These are phyloP conservation scores for Cyberlindnera misumaiensis DNA, from an alignment of 805 yeast genomes.

Conservation along the genomic window DNA sequence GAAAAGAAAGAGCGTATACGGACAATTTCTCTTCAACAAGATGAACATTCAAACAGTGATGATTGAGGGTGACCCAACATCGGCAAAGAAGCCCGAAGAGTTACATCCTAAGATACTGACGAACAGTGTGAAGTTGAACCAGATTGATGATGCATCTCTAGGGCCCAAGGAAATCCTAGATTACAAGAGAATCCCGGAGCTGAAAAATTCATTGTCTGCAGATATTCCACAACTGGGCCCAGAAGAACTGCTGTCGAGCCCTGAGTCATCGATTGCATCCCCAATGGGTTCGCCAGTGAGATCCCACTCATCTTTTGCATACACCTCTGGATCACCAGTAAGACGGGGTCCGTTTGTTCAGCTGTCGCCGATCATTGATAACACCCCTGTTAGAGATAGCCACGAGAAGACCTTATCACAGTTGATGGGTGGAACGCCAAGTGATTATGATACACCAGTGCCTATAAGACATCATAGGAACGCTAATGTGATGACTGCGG, in stretches of 20 bases:
- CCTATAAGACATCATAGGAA: conserved; percentile 11
- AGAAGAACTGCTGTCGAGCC: not conserved
- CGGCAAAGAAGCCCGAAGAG: conserved; percentile 19
- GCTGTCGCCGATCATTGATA: not conserved
- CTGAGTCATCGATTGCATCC: no score
- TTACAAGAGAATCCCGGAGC: conserved; percentile 13
- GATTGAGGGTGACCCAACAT: conserved; percentile 27
- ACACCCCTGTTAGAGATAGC: conserved; percentile 4
- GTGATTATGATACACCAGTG: conserved; percentile 15
- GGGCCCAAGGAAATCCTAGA: conserved; percentile 6
- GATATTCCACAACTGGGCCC: not conserved
- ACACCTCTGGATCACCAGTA: not conserved
- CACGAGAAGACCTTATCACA: conserved; percentile 10
- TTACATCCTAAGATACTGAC: conserved; percentile 4
- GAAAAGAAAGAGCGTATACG: conserved; percentile 26
- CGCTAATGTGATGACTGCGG: not conserved
- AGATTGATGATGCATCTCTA: conserved; percentile 11
- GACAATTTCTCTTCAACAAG: conserved; percentile 33
- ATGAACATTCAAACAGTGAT: conserved; percentile 35
- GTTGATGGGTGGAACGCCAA: conserved; percentile 5
- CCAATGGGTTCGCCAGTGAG: no score
- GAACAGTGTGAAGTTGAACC: conserved; percentile 12
- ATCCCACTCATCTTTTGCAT: not conserved
- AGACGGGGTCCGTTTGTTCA: conserved; percentile 1
- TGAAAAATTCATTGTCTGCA: conserved; percentile 6